Base-by-base conservation (phyloP, 1,139 yeast genomes). In the Geotrichum siamense region DNA sequence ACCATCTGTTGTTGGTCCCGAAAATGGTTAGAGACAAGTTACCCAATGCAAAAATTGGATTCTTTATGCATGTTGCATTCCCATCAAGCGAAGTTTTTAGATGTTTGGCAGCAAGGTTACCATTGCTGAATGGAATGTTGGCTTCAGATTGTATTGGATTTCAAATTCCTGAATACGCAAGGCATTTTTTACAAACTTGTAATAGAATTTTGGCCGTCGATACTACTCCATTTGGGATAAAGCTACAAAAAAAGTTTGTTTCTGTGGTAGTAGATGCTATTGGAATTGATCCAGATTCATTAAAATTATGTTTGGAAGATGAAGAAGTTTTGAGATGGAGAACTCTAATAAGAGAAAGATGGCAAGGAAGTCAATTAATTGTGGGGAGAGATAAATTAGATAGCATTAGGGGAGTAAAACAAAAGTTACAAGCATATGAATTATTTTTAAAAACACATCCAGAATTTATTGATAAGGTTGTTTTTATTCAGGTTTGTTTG, bases 41-140 rank as follows among this genome's bases (percentile, higher is more conserved):
- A 20, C 96, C 96, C 12, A 63, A 76, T 49, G 97, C 95, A 3
- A 79, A 83, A 53, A 87, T 93, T 55, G 97, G 96, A 0, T 81
- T 91, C 55, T 91, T 86, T 63, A 68, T 91, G 47, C 98, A 93
- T 58, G 87, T 91, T 19, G 84, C 97, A 1, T 91, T 91, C 68
- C 98, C 98, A 5, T 84, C 96, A 2, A 80, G 93, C 39, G 99
- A 91, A 63, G 95, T 91, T 3, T 93, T 91, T 65, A 73, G 97
- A 53, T 89, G 97, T 58, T 73, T 91, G 52, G 96, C 97, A 1
- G 93, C 86, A 58, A 73, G 98, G 56, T 79, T 76, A 44, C 76
- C 75, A 23, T 71, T 93, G 17, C 68, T 93, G 20, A 74, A 76
- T 51, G 98, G 99, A 12, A 74, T 91, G 69, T 68, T 93, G 38